A percentile compares a stretch with the other conserved stretches of the same genome.
Conservation (phyloP, 176 grass and related monocot genomes). For the Poa pratensis region DNA sequence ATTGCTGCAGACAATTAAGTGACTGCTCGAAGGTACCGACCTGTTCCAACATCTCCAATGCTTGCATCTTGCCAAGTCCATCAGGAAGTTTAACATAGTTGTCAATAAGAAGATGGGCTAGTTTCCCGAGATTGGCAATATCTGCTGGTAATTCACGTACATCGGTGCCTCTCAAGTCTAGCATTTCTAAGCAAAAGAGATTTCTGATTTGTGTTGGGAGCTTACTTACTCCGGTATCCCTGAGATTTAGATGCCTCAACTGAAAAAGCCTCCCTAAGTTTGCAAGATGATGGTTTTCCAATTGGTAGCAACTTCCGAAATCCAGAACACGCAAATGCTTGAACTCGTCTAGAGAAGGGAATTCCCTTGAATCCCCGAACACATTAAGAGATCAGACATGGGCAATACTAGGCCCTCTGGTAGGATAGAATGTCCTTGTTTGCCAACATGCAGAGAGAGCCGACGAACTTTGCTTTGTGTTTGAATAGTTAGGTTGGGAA, state of each 20-base stretch:
- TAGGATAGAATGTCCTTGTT: fast-evolving
- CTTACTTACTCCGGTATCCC: not conserved
- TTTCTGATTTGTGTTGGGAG: not conserved
- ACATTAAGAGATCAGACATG: not conserved
- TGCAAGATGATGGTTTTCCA: not conserved
- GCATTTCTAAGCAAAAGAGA: not conserved
- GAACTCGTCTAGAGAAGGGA: not conserved
- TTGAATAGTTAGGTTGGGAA: not conserved
- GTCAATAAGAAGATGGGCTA: not conserved
- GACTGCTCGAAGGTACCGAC: not conserved
- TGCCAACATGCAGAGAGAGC: not conserved
- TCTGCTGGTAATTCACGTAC: not conserved
- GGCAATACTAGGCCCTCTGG: not conserved
- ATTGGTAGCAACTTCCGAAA: not conserved
- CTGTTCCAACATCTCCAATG: not conserved
- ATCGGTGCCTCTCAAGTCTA: not conserved
- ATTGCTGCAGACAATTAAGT: not conserved
- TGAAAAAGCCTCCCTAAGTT: not conserved
- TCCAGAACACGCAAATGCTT: not conserved
- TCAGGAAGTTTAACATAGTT: not conserved
- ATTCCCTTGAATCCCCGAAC: not conserved
- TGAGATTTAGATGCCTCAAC: not conserved
- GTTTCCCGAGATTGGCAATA: not conserved
- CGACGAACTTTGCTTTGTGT: not conserved
- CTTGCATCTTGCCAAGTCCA: not conserved